Evolutionary conservation across 2,329 filamentous ascomycete genomes (phyloP).

Genomic region (Apiospora phragmitis): DNA sequence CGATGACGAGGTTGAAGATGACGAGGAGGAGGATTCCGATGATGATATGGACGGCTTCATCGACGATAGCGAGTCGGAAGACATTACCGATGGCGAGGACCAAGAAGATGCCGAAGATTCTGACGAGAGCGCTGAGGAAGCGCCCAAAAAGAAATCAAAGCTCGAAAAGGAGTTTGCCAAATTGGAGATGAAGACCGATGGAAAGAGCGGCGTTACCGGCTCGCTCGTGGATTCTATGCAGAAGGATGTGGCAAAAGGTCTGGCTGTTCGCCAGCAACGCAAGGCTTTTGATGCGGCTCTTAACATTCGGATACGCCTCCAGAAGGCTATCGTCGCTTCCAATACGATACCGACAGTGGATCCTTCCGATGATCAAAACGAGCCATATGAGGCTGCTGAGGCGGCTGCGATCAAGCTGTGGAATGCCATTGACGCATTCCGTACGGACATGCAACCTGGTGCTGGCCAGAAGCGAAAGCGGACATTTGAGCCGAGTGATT

Average conservation of each 20-base stretch:
- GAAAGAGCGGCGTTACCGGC: constrained; percentile 65
- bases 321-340: constrained; percentile 82
- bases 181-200: constrained; percentile 65
- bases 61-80: constrained; percentile 36
- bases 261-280: constrained; percentile 82
- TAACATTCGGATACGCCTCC: constrained; percentile 87
- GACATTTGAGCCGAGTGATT: constrained; percentile 57
- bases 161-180: constrained; percentile 39
- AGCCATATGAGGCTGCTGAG: constrained; percentile 75
- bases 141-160: constrained; percentile 30
- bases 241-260: constrained; percentile 80
- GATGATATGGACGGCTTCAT: constrained; percentile 36
- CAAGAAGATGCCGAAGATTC: constrained; percentile 6
- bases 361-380: constrained; percentile 42
- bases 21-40: constrained; percentile 26
- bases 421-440: constrained; percentile 74
- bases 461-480: constrained; percentile 36
- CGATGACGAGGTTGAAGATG: constrained; percentile 34
- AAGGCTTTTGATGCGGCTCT: constrained; percentile 85
- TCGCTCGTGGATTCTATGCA: constrained; percentile 65
- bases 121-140: constrained; percentile 25
- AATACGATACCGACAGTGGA: constrained; percentile 66
- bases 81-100: constrained; percentile 23
- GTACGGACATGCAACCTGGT: constrained; percentile 57
- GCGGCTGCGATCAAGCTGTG: constrained; percentile 82